phyloP scores from a whole-genome alignment of 495 filamentous ascomycete species.

The Penicillium waksmanii region DNA sequence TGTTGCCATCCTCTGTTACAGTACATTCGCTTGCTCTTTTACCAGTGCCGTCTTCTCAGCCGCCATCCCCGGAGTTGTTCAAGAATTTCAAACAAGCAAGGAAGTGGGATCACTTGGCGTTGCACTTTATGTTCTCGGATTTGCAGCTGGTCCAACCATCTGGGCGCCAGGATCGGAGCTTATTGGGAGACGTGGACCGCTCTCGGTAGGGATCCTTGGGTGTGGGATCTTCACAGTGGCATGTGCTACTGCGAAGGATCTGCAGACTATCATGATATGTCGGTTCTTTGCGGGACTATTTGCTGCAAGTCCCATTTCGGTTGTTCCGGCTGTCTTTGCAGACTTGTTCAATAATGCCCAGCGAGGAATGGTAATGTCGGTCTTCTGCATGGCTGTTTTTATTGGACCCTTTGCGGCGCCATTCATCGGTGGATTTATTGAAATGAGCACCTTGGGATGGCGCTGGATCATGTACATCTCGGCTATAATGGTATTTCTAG shows the following conservation, averaged over 20 bases:
- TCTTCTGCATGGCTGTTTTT: constrained; percentile 57
- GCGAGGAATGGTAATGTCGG: constrained; percentile 62
- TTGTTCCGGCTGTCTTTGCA: constrained; percentile 68
- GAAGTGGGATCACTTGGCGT: constrained; percentile 57
- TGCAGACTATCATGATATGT: constrained; percentile 70
- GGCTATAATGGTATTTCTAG: constrained; percentile 37
- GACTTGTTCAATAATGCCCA: constrained; percentile 63
- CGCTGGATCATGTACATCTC: constrained; percentile 51
- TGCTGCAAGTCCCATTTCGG: constrained; percentile 66
- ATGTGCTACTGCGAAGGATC: constrained; percentile 64
- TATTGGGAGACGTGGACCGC: constrained; percentile 60
- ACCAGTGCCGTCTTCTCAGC: constrained; percentile 55
- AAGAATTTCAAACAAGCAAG: constrained; percentile 47
- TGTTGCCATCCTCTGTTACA: constrained; percentile 39
- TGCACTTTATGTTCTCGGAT: constrained; percentile 56
- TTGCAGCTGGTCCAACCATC: constrained; percentile 53
- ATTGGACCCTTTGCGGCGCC: constrained; percentile 48
- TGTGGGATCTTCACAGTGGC: constrained; percentile 61
- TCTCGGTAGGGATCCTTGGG: constrained; percentile 54
- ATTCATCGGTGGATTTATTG: constrained; percentile 47
- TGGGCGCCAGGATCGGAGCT: constrained; percentile 74
- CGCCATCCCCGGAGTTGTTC: constrained; percentile 40
- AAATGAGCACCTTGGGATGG: constrained; percentile 43
- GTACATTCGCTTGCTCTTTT: constrained; percentile 54
- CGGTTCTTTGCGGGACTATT: constrained; percentile 74